These are phyloP conservation scores for Schizopora paradoxa DNA, from an alignment of 1,284 basidiomycete species.

Conservation along the genomic window DNA sequence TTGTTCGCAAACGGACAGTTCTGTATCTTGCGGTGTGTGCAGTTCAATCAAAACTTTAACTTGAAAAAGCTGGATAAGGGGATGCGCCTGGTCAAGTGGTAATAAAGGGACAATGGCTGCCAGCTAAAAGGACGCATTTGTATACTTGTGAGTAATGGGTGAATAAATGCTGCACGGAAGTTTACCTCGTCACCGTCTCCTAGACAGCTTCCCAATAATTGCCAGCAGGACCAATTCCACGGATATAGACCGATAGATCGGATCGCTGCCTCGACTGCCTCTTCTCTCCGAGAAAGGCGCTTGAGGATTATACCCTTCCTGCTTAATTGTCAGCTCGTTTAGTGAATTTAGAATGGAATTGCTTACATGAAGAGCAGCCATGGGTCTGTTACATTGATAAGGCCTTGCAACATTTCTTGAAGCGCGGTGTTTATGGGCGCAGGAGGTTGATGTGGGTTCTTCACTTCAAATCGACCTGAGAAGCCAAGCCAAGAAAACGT, in stretches of 20 bases:
- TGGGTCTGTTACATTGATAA: slow-evolving; percentile 62
- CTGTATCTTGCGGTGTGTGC: slow-evolving; percentile 81
- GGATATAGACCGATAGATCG: slow-evolving; percentile 77
- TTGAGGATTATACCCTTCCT: slow-evolving; percentile 80
- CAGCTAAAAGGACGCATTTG: slow-evolving; percentile 38
- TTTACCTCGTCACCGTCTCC: slow-evolving; percentile 86
- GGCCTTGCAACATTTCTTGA: slow-evolving; percentile 53
- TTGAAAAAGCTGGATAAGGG: slow-evolving; percentile 83
- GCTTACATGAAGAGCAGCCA: slow-evolving; percentile 83
- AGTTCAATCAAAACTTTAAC: slow-evolving; percentile 87
- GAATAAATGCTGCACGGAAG: slow-evolving; percentile 5
- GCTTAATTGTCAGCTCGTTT: slow-evolving; percentile 13
- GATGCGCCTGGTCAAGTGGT: slow-evolving; percentile 61
- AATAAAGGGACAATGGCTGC: slow-evolving; percentile 60
- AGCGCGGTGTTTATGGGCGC: slow-evolving; percentile 64
- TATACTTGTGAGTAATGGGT: slow-evolving; percentile 19
- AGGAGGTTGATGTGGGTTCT: slow-evolving; percentile 54
- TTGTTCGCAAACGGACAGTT: slow-evolving; percentile 72
- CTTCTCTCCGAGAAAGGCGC: slow-evolving; percentile 72
- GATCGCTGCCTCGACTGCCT: slow-evolving; percentile 81
- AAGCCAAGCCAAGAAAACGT: slow-evolving; percentile 3
- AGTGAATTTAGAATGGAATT: slow-evolving; percentile 7
- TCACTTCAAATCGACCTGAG: not conserved
- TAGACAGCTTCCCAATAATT: slow-evolving; percentile 73
- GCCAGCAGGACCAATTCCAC: slow-evolving; percentile 98